phyloP scores from a whole-genome alignment of 2,329 filamentous ascomycete genomes.

The Hymenoscyphus fructigenus region DNA sequence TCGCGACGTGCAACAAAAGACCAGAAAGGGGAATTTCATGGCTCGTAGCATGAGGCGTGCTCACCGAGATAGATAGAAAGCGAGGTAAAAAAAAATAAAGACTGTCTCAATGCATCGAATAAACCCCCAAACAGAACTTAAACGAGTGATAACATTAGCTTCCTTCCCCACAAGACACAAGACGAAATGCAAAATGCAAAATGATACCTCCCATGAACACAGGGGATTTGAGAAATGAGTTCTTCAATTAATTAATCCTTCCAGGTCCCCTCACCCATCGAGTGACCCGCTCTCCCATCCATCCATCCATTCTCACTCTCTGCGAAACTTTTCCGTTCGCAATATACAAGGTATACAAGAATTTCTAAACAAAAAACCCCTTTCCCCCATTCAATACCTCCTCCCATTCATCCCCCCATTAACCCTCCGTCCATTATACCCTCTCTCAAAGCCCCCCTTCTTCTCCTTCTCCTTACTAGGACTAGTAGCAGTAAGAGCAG shows the following conservation, averaged over 20 bases:
- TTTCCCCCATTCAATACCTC: constrained; percentile 3
- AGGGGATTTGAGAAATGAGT: no score
- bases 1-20: not conserved
- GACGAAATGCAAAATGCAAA: no score
- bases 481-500: constrained; percentile 30
- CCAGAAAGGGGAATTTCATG: not conserved
- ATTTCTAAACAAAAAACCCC: not conserved
- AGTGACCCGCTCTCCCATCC: no score
- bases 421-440: constrained; percentile 13
- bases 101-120: no score
- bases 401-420: constrained; percentile 11
- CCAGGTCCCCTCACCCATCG: no score
- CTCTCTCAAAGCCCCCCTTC: constrained; percentile 8
- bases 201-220: no score
- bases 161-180: not conserved
- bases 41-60: no score
- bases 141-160: not conserved
- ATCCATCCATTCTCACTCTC: not conserved
- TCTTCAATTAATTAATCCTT: no score
- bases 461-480: constrained; percentile 9
- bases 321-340: not conserved
- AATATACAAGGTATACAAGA: not conserved
- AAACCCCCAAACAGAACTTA: not conserved
- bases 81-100: no score
- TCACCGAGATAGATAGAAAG: no score